phyloP scores from a whole-genome alignment of 225 moss, liverwort and hornwort species.

The Ulota crispa region DNA sequence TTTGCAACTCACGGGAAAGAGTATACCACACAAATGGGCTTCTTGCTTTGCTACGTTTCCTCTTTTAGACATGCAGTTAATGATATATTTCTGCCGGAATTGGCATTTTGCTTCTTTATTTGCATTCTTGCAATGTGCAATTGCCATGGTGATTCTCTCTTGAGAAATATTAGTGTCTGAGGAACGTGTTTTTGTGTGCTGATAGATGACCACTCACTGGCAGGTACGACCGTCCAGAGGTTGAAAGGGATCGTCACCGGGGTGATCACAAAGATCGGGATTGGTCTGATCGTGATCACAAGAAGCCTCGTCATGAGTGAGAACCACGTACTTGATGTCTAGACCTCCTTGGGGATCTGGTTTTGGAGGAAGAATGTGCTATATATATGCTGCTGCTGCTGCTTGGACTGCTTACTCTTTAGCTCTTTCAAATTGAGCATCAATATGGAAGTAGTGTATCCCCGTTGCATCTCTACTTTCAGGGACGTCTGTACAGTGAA shows the following conservation, averaged over 20 bases:
- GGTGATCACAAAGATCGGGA: constrained; percentile 61
- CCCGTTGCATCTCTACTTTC: constrained; percentile 22
- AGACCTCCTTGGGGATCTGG: constrained; percentile 1
- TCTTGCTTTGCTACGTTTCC: neutral
- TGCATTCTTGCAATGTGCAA: neutral
- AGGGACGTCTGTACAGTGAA: constrained; percentile 30
- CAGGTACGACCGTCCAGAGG: constrained; percentile 61
- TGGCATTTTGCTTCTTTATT: constrained; percentile 1
- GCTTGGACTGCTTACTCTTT: constrained; percentile 20
- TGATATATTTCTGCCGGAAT: neutral
- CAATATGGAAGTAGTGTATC: constrained; percentile 12
- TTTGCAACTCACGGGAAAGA: neutral
- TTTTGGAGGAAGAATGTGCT: constrained; percentile 29
- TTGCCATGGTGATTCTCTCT: neutral
- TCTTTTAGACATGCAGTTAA: neutral
- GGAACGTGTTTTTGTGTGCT: constrained; percentile 8
- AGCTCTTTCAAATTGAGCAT: constrained; percentile 27
- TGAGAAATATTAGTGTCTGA: neutral
- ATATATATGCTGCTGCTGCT: neutral
- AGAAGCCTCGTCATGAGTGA: constrained; percentile 60
- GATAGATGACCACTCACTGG: neutral
- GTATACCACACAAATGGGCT: neutral
- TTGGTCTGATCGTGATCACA: constrained; percentile 62
- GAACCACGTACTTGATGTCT: neutral
- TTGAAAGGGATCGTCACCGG: constrained; percentile 57